Base-by-base conservation (phyloP, 371 early-diverging fungal genomes). In the Gilbertella persicaria region DNA sequence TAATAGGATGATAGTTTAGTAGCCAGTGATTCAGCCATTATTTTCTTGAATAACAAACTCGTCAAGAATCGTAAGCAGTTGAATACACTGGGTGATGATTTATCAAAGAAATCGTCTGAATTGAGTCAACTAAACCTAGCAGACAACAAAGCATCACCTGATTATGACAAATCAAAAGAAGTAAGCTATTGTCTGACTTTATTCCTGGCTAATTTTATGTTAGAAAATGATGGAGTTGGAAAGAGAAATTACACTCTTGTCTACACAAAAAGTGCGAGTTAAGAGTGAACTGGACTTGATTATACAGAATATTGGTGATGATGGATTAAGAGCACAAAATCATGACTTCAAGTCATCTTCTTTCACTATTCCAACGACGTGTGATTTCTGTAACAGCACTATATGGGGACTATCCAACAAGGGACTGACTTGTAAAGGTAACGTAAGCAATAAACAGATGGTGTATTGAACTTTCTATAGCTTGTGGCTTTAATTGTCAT, bases 401-500 rank as follows among this genome's bases (percentile, higher is more conserved):
- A 84, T 90, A 25, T 90, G 90, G 90, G 88, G 90, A 2, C 59
- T 92, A 16, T 82, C 89, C 16, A 86, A 87, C 41, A 87, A 90
- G 62, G 89, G 88, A 0, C 62, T 87, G n/a, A 83, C 83, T 28
- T 92, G 92, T 62, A 76, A 77, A 75, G 74, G 84, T 81, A 64
- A 20, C 13, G 24, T n/a, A 17, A 23, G 25, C 6, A 16, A 16
- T 21, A 50, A 23, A 13, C n/a, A n/a, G n/a, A n/a, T n/a, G n/a
- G n/a, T n/a, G n/a, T n/a, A n/a, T n/a, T n/a, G n/a, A n/a, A n/a
- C n/a, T 45, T 39, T 29, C 21, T 13, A 45, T 53, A 64, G 88
- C 83, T n/a, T 93, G 93, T 73, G 88, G 90, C 3, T 90, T 87
- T 52, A 88, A 87, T 29, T 92, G 92, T 58, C 93, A 93, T 58